Evolutionary conservation across 1,284 basidiomycete genomes (phyloP), one percentile per base, ranked within the genome.

Genomic region (Boletus semigastroideus): DNA sequence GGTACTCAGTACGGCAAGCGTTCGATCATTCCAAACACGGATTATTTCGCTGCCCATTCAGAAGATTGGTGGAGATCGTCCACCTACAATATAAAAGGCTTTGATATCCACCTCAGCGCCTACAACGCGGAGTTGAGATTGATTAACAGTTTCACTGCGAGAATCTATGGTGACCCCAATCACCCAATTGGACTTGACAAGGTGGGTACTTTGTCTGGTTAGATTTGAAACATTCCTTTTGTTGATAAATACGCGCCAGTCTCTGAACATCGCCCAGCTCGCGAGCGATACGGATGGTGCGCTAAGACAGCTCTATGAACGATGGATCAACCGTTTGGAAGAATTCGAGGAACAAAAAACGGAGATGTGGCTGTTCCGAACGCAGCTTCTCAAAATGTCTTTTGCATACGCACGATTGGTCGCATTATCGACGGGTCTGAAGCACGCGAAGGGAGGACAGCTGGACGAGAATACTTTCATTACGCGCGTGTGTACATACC

Each of bases 1-100:
- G 83, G 87, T 22, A 86, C 86, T 11, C 90, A 93, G 70, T 91
- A 92, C 68, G 91, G 91, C 48, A 92, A 92, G 71, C 78, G 80
- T 1, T 80, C 88, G 17, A 86, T 86, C 51, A 89, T 94, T 68
- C 78, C 76, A 55, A 79, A 85, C 55, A 73, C 74, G n/a, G 90
- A 91, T 64, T 89, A 87, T 59, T 82, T 86, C 59, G 86, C 89
- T 16, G 79, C 79, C 51, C 86, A 90, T 62, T 86, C 83, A 3
- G 79, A 80, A 42, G 73, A 80, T 49, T 94, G 90, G 90, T 91
- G 87, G 82, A 71, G 73, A 49, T 79, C 75, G 51, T 88, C 86
- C 1, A 74, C 73, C 7, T 83, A 80, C 68, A 90, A 88, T 59
- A 72, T 88, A 67, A 70, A 73, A 39, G 76, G 85, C 58, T 89